Evolutionary conservation across 331 rosid species (phyloP), one percentile per base, ranked within the genome.

Genomic region (Phaseolus coccineus): DNA sequence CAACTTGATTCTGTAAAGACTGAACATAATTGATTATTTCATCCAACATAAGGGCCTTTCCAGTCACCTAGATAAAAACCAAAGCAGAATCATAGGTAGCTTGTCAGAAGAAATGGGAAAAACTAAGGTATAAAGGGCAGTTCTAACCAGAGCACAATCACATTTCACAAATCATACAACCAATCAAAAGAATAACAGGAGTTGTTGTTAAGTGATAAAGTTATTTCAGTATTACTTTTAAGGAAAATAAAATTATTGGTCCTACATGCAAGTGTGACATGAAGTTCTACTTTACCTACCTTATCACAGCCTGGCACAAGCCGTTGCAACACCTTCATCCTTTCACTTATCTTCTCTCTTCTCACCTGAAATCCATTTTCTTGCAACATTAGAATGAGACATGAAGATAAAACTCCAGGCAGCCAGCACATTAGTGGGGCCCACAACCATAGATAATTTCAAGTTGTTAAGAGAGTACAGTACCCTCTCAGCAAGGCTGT

Each of bases 401-500:
- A 71, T 68, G 27, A 51, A 61, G 69, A 77, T 42, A 42, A 47
- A 74, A 51, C 37, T 6, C 74, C 8, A 67, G 77, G 50, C 1
- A 67, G 15, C 16, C 19, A 66, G 51, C 40, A 48, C n/a, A 50
- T 14, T 30, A 30, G 64, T 35, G 72, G 56, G 69, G 24, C 56
- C 76, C 64, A 33, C 30, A 19, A 33, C 19, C 35, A 39, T 5
- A 28, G 65, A 42, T 77, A 70, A 56, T 66, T 80, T 10, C 39
- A 46, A 67, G 65, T 76, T 73, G 64, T 67, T 71, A 31, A 48
- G 55, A 40, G 35, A 25, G 53, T 13, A 56, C 50, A 63, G 69
- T 87, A 95, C 99, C 94, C 99, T 95, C 79, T 95, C 99, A 40
- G 99, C 98, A 61, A 95, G 93, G 97, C 99, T 95, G 87, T 93